phyloP scores from a whole-genome alignment of 345 rosid genomes.

The Corchorus olitorius region DNA sequence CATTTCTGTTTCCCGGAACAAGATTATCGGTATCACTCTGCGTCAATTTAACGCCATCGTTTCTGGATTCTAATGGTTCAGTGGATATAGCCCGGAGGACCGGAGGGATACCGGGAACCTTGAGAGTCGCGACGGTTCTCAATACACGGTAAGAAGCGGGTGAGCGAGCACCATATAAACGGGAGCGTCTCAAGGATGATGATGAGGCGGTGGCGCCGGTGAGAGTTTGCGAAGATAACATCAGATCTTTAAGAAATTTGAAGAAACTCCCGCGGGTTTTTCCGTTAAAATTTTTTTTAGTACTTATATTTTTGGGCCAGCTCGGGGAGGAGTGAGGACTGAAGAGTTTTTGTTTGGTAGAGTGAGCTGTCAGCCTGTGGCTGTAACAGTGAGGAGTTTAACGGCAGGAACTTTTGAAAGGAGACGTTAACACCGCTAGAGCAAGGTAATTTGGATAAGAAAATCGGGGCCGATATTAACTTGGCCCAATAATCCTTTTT shows the following conservation, averaged over 20 bases:
- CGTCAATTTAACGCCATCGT: background rate
- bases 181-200: constrained; percentile 31
- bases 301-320: background rate
- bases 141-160: constrained; percentile 13
- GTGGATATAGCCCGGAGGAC: constrained; percentile 35
- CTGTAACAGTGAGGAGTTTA: background rate
- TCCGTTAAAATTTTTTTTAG: background rate
- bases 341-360: background rate
- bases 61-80: constrained; percentile 31
- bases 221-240: constrained; percentile 46
- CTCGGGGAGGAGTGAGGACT: background rate
- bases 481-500: background rate
- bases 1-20: constrained; percentile 20
- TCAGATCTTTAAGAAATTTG: constrained; percentile 14
- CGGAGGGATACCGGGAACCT: constrained; percentile 27
- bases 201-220: constrained; percentile 40
- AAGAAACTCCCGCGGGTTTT: constrained; percentile 5
- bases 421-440: background rate
- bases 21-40: background rate
- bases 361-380: too few relatives aligned
- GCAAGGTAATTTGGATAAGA: constrained; percentile 23
- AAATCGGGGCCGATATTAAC: background rate
- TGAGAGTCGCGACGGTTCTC: constrained; percentile 9
- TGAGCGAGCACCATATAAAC: constrained; percentile 22
- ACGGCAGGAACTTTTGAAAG: constrained; percentile 10